Base-by-base conservation (phyloP, 2,329 filamentous ascomycete genomes). In the Colletotrichum camelliae region DNA sequence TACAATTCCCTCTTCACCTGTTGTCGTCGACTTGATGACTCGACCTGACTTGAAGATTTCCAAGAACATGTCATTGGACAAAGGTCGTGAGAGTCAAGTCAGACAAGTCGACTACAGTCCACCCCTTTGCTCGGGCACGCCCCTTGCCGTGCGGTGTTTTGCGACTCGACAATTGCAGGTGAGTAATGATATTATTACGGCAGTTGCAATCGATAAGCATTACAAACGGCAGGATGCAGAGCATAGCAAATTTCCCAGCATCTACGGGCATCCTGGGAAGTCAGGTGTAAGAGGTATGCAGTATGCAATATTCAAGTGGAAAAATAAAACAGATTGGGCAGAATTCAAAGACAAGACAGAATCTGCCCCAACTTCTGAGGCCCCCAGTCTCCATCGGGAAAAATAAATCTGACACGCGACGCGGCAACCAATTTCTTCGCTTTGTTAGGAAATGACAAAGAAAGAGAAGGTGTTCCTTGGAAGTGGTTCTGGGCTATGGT, bases 391-490 rank as follows among this genome's bases (percentile, higher is more conserved):
- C 29, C 35, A 48, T 33, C 29, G 12, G 18, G 43, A 15, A 27
- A 39, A 61, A 68, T 76, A 31, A 69, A 76, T 57, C 74, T 74
- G 74, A 74, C 58, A 76, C 74, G 58, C 70, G 70, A 73, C 57
- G 62, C 57, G 70, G 58, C 70, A 74, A 29, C 27, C 48, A 74
- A 29, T 31, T 31, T 73, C 31, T n/a, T 62, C 43, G 33, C 33
- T 21, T 67, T 18, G 27, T 35, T 15, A 37, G 31, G 16, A 48
- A 67, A 43, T 33, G 52, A 43, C 57, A 16, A n/a, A 37, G 52
- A 15, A 16, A 55, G 24, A 64, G 29, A 60, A 62, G 33, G 37
- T 39, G 27, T n/a, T 27, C 60, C 48, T 39, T 37, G 29, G n/a
- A 66, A 27, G 9, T 35, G n/a, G 71, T 29, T 37, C 27, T 67